Percentiles rank a stretch among this genome's conserved stretches.
Evolutionary conservation across 2,329 filamentous ascomycete genomes (phyloP).

Genomic region (Fulvia fulva): DNA sequence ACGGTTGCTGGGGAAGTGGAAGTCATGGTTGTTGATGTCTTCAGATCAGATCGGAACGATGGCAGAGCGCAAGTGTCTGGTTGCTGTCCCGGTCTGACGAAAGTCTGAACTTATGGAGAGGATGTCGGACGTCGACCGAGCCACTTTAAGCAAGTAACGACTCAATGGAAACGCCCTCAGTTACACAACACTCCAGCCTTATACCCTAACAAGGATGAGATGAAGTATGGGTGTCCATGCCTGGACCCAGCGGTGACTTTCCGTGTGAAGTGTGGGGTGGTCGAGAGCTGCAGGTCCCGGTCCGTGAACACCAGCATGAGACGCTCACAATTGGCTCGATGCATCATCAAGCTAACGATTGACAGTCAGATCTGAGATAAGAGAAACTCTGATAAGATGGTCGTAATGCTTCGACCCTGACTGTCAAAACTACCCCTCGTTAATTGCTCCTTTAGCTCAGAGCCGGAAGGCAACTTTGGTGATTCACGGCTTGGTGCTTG

Average conservation of each 20-base stretch:
- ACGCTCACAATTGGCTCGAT: background rate
- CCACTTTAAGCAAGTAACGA: background rate
- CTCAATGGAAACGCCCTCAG: background rate
- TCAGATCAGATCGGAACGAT: background rate
- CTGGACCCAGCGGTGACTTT: background rate
- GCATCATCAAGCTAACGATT: background rate
- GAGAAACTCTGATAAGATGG: background rate
- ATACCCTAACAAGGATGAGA: background rate
- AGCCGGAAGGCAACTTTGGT: background rate
- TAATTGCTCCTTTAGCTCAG: background rate
- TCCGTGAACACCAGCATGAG: background rate
- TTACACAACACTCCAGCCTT: background rate
- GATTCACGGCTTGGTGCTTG: background rate
- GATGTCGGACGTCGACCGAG: no score
- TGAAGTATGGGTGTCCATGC: background rate
- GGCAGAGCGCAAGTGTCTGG: background rate
- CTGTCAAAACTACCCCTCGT: background rate
- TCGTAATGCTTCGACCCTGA: background rate
- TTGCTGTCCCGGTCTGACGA: background rate
- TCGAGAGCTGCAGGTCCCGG: background rate
- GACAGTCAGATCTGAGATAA: background rate
- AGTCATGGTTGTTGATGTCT: slow-evolving; percentile 8
- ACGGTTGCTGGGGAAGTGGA: slow-evolving; percentile 14
- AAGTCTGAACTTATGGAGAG: background rate
- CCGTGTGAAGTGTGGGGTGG: slow-evolving; percentile 1